Conservation (phyloP, 768 basidiomycete species). For the Podaxis rugospora region DNA sequence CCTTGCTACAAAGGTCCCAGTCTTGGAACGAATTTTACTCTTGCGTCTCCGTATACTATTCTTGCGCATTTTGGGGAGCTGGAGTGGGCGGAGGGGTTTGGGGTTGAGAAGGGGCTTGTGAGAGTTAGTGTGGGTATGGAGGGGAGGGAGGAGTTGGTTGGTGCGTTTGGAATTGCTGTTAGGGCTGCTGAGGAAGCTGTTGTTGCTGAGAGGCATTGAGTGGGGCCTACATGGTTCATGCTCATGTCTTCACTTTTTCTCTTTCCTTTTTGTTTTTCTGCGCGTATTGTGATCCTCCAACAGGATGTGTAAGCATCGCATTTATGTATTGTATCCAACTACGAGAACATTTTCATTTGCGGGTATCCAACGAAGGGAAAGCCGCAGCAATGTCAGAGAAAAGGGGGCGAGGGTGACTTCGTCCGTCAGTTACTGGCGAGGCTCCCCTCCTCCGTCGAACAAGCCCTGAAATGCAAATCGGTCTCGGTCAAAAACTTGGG, state of each 20-base stretch:
- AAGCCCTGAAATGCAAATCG: no score
- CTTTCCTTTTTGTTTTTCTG: background rate
- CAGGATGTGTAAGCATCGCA: constrained; percentile 21
- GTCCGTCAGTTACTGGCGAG: no score
- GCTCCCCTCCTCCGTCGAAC: no score
- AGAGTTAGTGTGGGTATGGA: constrained; percentile 93
- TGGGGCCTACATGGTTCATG: background rate
- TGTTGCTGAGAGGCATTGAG: background rate
- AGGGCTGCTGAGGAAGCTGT: constrained; percentile 60
- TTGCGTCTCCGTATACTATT: constrained; percentile 91
- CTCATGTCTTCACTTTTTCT: background rate
- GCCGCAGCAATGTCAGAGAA: no score
- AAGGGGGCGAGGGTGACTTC: no score
- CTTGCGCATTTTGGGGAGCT: constrained; percentile 88
- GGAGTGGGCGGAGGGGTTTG: constrained; percentile 87
- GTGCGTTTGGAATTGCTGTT: constrained; percentile 60
- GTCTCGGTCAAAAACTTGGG: no score
- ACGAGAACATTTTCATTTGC: constrained; percentile 18
- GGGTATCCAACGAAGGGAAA: background rate
- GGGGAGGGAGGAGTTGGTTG: constrained; percentile 50
- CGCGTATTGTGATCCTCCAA: constrained; percentile 22
- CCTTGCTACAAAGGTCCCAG: constrained; percentile 86
- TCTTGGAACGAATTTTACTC: constrained; percentile 92
- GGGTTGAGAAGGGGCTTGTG: constrained; percentile 80
- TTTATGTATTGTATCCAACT: constrained; percentile 38